Base-by-base conservation (phyloP, 768 basidiomycete species). In the Rhodotorula taiwanensis region DNA sequence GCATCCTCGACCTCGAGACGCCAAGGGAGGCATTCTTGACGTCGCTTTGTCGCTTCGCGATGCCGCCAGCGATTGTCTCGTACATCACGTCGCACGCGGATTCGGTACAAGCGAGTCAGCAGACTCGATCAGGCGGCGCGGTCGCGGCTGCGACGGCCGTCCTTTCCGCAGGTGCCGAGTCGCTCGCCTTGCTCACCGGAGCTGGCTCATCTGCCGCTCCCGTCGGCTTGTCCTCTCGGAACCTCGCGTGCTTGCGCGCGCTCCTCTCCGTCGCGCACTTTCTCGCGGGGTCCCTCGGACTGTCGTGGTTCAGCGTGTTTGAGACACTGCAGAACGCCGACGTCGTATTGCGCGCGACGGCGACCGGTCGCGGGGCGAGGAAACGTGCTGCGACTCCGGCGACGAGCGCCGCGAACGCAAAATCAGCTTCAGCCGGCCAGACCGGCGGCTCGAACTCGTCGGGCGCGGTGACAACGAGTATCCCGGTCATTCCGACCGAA, bases 321-420 rank as follows among this genome's bases (percentile, higher is more conserved):
- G 93, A 97, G 72, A 84, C 87, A 2, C 77, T 98, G 28, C 94
- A 97, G 77, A 97, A 92, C 69, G 93, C 94, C 11, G 92, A 94
- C 71, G 91, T 91, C 71, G 88, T 99, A 25, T 79, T 98, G 25
- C 61, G 68, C 5, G 48, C 73, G 3, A 64, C 58, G 10, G 52
- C 64, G 1, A 39, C 59, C 31, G 56, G 50, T 53, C 41, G 55
- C n/a, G 53, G 58, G 27, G 28, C 30, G 33, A 70, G 56, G 63
- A 70, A 66, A 45, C 65, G 68, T 34, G 55, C 51, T 52, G 27
- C 23, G 14, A 34, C 58, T 14, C 36, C 58, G 5, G 31, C 48
- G 25, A 30, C 58, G 25, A 30, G 9, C 14, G 39, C 34, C 7
- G 55, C 23, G 23, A n/a, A 18, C 18, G 10, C 59, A 67, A 70